Conservation (phyloP, 2,329 filamentous ascomycete genomes). For the Ceratocystis ficicola region DNA sequence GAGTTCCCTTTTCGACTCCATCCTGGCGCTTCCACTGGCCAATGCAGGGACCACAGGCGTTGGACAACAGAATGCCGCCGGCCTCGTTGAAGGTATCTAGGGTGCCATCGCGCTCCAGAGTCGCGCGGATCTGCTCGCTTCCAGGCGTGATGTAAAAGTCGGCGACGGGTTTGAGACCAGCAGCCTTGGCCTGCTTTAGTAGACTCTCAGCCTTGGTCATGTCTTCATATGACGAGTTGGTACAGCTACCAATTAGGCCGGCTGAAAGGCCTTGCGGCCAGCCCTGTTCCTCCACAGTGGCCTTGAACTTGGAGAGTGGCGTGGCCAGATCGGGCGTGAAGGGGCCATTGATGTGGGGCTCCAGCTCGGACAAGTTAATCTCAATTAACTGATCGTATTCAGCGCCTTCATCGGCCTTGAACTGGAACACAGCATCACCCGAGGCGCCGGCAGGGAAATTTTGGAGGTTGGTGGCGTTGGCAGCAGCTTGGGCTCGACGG, state of each 20-base stretch:
- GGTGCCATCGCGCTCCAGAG: slow-evolving; percentile 77
- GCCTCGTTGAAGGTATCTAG: slow-evolving; percentile 74
- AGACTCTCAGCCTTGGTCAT: slow-evolving; percentile 93
- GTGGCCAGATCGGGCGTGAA: slow-evolving; percentile 94
- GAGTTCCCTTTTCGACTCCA: slow-evolving; percentile 66
- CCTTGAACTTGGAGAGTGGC: slow-evolving; percentile 78
- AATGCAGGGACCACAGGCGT: slow-evolving; percentile 88
- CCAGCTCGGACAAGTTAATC: slow-evolving; percentile 78
- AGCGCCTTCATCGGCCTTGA: slow-evolving; percentile 67
- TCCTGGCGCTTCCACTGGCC: slow-evolving; percentile 93
- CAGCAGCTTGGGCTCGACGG: slow-evolving; percentile 51
- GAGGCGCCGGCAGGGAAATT: slow-evolving; percentile 36
- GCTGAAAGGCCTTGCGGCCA: slow-evolving; percentile 90
- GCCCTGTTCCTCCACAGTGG: slow-evolving; percentile 66
- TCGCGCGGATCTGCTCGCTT: slow-evolving; percentile 92
- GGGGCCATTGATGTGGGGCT: slow-evolving; percentile 94
- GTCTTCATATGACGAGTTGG: slow-evolving; percentile 96
- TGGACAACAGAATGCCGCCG: slow-evolving; percentile 81
- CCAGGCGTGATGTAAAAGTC: slow-evolving; percentile 96
- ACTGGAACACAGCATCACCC: slow-evolving; percentile 45
- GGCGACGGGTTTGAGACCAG: slow-evolving; percentile 78
- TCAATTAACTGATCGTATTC: slow-evolving; percentile 84
- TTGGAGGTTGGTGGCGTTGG: slow-evolving; percentile 50
- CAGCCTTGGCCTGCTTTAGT: slow-evolving; percentile 77
- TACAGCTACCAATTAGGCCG: slow-evolving; percentile 93